These are phyloP conservation scores for Trichoderma koningii DNA, from an alignment of 2,329 filamentous ascomycete species.

Conservation along the genomic window DNA sequence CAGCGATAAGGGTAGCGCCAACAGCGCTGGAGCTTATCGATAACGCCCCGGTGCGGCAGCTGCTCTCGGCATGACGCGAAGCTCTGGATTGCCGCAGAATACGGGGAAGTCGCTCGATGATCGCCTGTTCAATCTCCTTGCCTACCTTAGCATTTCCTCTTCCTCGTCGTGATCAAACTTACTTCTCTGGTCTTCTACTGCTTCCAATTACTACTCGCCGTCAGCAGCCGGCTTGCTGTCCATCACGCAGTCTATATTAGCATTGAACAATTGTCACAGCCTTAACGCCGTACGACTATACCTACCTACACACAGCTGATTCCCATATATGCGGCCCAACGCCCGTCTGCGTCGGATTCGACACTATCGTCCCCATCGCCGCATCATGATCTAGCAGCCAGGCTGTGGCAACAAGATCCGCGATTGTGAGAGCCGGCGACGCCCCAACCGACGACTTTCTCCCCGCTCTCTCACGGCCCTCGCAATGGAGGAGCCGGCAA, in stretches of 20 bases:
- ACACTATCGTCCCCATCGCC: slow-evolving; percentile 19
- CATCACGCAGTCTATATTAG: background rate
- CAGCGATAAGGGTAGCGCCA: background rate
- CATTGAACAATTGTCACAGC: background rate
- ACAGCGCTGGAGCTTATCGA: slow-evolving; percentile 20
- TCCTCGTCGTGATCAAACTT: too few relatives aligned
- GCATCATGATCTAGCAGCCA: slow-evolving; percentile 42
- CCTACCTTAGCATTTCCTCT: background rate
- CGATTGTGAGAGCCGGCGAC: slow-evolving; percentile 34
- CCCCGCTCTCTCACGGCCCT: slow-evolving; percentile 21
- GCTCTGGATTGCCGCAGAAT: background rate
- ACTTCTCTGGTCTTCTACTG: too few relatives aligned
- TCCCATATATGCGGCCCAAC: slow-evolving; percentile 11
- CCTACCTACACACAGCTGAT: background rate
- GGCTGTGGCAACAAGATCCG: slow-evolving; percentile 27
- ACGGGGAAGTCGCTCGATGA: background rate
- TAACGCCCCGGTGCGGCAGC: slow-evolving; percentile 9
- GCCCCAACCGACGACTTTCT: slow-evolving; percentile 30
- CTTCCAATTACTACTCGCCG: too few relatives aligned
- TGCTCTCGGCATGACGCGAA: slow-evolving; percentile 15
- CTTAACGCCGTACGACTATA: background rate
- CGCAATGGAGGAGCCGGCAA: slow-evolving; percentile 35
- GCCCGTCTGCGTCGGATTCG: slow-evolving; percentile 7
- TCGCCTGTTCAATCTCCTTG: background rate
- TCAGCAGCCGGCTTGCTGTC: background rate